Evolutionary conservation across 1,139 yeast genomes (phyloP).

Genomic region (Kodamaea sp.): DNA sequence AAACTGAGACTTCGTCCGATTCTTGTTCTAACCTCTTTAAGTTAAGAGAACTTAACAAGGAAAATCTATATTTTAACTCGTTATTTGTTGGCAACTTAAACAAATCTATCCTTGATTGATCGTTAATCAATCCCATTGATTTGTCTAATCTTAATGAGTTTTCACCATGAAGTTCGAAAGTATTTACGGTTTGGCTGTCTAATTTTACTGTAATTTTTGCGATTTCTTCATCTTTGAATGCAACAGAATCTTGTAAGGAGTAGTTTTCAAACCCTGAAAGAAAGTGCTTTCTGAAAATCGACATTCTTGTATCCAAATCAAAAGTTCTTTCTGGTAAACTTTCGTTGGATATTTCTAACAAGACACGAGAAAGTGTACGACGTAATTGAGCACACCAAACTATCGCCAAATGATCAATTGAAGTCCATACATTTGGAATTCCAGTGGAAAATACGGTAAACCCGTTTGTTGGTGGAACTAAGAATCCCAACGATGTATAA

Average conservation of each 20-base stretch:
- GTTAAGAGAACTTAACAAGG: slow-evolving; percentile 16
- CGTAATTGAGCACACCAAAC: slow-evolving; percentile 96
- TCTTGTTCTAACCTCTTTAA: slow-evolving; percentile 4
- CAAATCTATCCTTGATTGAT: neutral
- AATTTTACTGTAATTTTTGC: slow-evolving; percentile 21
- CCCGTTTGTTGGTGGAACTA: slow-evolving; percentile 74
- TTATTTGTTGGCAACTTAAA: slow-evolving; percentile 3
- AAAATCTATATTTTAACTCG: slow-evolving; percentile 10
- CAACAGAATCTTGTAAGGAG: slow-evolving; percentile 23
- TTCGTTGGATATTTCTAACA: slow-evolving; percentile 59
- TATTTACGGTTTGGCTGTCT: slow-evolving; percentile 24
- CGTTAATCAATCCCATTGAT: slow-evolving; percentile 12
- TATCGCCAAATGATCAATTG: slow-evolving; percentile 91
- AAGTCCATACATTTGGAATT: slow-evolving; percentile 90
- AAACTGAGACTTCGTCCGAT: slow-evolving; percentile 9
- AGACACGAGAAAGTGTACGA: slow-evolving; percentile 51
- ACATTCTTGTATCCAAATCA: slow-evolving; percentile 54
- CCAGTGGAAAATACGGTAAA: slow-evolving; percentile 83
- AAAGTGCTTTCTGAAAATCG: slow-evolving; percentile 45
- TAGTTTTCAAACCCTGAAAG: slow-evolving; percentile 58
- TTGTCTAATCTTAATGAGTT: slow-evolving; percentile 9
- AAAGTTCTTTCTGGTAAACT: slow-evolving; percentile 43
- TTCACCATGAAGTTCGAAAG: slow-evolving; percentile 21
- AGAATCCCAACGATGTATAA: slow-evolving; percentile 70
- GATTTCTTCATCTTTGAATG: slow-evolving; percentile 10